Conservation (phyloP, 2,329 filamentous ascomycete genomes). For the Chrysoporthe puriensis region DNA sequence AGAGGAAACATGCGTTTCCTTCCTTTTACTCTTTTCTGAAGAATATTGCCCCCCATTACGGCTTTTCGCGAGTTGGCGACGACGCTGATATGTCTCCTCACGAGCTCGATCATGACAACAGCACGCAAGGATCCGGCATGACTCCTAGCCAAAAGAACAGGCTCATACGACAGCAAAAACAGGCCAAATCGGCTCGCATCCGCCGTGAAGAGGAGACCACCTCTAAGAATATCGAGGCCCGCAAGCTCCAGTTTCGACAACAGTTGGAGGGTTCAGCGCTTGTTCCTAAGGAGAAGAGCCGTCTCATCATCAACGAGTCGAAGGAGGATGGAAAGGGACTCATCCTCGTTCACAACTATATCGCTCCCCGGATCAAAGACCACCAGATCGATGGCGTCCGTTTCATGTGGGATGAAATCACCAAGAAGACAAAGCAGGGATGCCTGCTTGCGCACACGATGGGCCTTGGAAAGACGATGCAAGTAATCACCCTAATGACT, state of each 20-base stretch:
- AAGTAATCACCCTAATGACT: constrained; percentile 81
- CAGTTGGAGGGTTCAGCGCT: constrained; percentile 49
- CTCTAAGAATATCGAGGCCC: constrained; percentile 50
- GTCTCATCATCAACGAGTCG: constrained; percentile 68
- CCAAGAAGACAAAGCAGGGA: constrained; percentile 68
- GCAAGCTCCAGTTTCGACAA: constrained; percentile 51
- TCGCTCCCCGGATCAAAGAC: constrained; percentile 69
- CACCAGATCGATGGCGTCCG: constrained; percentile 82
- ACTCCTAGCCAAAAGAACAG: constrained; percentile 51
- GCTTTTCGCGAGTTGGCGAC: constrained; percentile 3
- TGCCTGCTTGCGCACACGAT: constrained; percentile 87
- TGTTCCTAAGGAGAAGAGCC: constrained; percentile 49
- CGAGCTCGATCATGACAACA: constrained; percentile 44
- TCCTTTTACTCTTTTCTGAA: neutral
- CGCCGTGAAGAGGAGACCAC: constrained; percentile 61
- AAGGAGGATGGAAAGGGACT: constrained; percentile 63
- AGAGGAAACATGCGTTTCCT: neutral
- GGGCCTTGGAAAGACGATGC: constrained; percentile 93
- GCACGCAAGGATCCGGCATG: constrained; percentile 40
- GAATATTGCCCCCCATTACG: neutral
- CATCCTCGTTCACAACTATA: constrained; percentile 66
- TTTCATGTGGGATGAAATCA: constrained; percentile 87
- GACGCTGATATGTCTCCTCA: constrained; percentile 32
- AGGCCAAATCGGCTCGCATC: constrained; percentile 54
- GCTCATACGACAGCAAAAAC: constrained; percentile 40